phyloP scores from a whole-genome alignment of 1,284 basidiomycete genomes.

The Trichosporon sp. region DNA sequence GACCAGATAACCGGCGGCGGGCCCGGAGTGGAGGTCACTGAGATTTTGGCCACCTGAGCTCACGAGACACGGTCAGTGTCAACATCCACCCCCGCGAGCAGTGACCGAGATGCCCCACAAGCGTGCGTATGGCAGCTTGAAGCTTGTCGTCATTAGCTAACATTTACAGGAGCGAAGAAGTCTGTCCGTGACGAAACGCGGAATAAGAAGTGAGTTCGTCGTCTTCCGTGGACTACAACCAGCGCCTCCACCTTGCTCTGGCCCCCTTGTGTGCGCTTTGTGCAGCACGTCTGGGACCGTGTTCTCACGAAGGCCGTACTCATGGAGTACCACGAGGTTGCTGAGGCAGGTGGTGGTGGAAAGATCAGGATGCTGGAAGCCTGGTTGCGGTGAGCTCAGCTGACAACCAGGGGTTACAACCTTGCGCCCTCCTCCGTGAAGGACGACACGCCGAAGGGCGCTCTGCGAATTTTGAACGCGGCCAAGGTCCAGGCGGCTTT shows the following conservation, averaged over 20 bases:
- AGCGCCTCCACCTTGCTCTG: no score
- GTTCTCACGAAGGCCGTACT: no score
- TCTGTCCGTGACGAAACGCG: slow-evolving; percentile 40
- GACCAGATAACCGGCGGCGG: slow-evolving; percentile 1
- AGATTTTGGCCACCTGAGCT: neutral
- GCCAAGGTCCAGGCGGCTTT: slow-evolving; percentile 35
- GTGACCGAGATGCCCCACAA: slow-evolving; percentile 45
- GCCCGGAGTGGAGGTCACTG: neutral
- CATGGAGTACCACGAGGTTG: no score
- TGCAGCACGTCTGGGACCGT: neutral
- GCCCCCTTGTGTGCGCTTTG: no score
- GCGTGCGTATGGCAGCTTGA: slow-evolving; percentile 27
- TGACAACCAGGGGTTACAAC: slow-evolving; percentile 38
- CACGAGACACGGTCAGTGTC: neutral
- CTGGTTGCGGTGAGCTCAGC: neutral
- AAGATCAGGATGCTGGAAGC: no score
- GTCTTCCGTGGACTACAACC: neutral
- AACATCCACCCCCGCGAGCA: slow-evolving; percentile 32
- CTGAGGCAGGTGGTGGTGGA: no score
- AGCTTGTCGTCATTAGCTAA: neutral
- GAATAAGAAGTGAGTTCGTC: slow-evolving; percentile 32
- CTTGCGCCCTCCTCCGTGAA: slow-evolving; percentile 33
- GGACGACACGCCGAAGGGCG: slow-evolving; percentile 44
- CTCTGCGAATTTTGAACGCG: slow-evolving; percentile 42
- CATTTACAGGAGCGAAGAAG: slow-evolving; percentile 39